A percentile compares a stretch with the other conserved stretches of the same genome.
Conservation (phyloP, 2,329 filamentous ascomycete genomes). For the Aurifilum marmelostoma region DNA sequence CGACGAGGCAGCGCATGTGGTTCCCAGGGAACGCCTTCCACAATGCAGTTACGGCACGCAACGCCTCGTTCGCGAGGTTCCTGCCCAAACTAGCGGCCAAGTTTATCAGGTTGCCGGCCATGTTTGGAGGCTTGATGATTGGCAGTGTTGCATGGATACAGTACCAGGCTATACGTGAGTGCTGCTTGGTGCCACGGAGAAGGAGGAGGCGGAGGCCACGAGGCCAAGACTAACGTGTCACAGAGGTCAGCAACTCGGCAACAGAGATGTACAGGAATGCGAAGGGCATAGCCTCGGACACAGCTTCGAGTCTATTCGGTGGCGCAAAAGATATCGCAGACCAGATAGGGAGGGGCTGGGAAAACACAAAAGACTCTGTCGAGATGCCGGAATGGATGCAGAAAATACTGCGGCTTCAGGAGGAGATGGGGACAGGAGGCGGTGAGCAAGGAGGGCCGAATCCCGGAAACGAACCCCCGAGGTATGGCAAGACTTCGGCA, state of each 20-base stretch:
- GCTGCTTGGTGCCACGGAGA: not conserved
- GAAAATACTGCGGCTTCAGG: constrained; percentile 66
- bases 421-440: constrained; percentile 59
- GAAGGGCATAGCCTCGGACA: constrained; percentile 69
- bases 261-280: constrained; percentile 76
- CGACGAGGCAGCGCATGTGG: constrained; percentile 69
- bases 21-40: constrained; percentile 83
- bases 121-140: constrained; percentile 87
- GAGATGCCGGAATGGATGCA: constrained; percentile 78
- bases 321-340: constrained; percentile 75
- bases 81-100: constrained; percentile 91
- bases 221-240: constrained; percentile 28
- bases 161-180: constrained; percentile 87
- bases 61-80: constrained; percentile 66
- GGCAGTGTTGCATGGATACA: constrained; percentile 90
- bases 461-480: constrained; percentile 57
- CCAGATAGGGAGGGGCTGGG: constrained; percentile 80
- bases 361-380: constrained; percentile 74
- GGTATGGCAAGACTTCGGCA: constrained; percentile 53
- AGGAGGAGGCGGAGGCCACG: not conserved
- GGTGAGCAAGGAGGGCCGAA: constrained; percentile 48
- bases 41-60: constrained; percentile 69
- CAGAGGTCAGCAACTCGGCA: constrained; percentile 76
- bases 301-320: constrained; percentile 71
- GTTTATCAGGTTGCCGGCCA: constrained; percentile 82